A percentile compares a stretch with the other conserved stretches of the same genome.
Conservation (phyloP, 495 filamentous ascomycete genomes). For the Extremus antarcticus region DNA sequence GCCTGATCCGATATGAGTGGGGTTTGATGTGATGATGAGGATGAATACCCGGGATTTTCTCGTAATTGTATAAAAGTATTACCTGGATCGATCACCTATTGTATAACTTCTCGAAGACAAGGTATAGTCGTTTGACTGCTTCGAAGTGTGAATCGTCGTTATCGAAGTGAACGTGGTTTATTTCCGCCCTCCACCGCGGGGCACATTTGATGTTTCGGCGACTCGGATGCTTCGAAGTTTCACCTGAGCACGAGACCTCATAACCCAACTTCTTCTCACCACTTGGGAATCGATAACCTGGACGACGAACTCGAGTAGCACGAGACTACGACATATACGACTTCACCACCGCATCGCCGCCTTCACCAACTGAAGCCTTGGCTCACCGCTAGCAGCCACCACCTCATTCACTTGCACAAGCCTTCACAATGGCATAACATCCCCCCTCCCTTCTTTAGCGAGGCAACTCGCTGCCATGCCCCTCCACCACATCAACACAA, state of each 20-base stretch:
- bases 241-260: neutral
- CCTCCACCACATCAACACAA: neutral
- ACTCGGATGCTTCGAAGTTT: too few species aligned
- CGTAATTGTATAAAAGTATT: neutral
- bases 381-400: too few species aligned
- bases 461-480: conserved; percentile 4
- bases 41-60: neutral
- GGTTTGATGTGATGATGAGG: neutral
- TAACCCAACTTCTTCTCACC: neutral
- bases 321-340: neutral
- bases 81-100: too few species aligned
- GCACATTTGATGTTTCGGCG: too few species aligned
- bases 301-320: neutral
- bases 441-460: neutral
- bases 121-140: too few species aligned
- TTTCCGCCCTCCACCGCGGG: too few species aligned
- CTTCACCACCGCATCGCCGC: neutral
- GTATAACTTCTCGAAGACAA: too few species aligned
- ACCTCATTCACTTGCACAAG: too few species aligned
- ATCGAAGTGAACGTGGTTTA: too few species aligned
- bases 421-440: neutral
- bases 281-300: neutral
- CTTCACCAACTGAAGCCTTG: too few species aligned
- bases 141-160: too few species aligned
- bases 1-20: conserved; percentile 9